Conservation (phyloP, 2,329 filamentous ascomycete genomes). For the Diaporthe sp. region DNA sequence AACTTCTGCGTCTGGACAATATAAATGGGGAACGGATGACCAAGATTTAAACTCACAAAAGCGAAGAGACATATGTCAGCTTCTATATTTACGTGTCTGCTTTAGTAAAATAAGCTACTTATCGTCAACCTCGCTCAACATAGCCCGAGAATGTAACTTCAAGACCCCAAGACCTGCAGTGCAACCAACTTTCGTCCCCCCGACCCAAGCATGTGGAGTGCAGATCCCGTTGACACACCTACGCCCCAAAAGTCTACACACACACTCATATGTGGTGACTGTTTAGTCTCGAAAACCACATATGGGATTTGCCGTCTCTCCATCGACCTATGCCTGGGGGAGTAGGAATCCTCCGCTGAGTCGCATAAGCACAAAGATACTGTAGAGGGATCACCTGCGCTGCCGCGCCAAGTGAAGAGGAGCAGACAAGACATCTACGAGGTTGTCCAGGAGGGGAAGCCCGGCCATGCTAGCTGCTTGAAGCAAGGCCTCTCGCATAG, state of each 20-base stretch:
- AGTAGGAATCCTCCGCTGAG: background rate
- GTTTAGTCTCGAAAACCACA: background rate
- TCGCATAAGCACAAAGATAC: background rate
- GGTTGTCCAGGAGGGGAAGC: background rate
- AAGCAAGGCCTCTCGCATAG: background rate
- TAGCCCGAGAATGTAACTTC: background rate
- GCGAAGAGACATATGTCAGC: background rate
- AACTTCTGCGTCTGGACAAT: background rate
- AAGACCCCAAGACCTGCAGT: background rate
- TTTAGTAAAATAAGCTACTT: background rate
- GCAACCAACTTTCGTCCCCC: background rate
- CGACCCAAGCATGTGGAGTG: constrained; percentile 6
- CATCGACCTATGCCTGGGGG: background rate
- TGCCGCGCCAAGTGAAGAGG: background rate
- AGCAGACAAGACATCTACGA: background rate
- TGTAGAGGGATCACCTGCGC: background rate
- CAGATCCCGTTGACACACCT: background rate
- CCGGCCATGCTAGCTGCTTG: constrained; percentile 2
- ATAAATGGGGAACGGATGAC: background rate
- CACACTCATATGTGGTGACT: background rate
- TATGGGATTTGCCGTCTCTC: background rate
- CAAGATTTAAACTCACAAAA: too few relatives aligned
- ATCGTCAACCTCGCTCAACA: background rate
- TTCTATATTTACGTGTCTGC: background rate
- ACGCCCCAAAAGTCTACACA: background rate